Evolutionary conservation across 805 yeast species (phyloP), one percentile per base, ranked within the genome.

Genomic region (Cyberlindnera maritima): DNA sequence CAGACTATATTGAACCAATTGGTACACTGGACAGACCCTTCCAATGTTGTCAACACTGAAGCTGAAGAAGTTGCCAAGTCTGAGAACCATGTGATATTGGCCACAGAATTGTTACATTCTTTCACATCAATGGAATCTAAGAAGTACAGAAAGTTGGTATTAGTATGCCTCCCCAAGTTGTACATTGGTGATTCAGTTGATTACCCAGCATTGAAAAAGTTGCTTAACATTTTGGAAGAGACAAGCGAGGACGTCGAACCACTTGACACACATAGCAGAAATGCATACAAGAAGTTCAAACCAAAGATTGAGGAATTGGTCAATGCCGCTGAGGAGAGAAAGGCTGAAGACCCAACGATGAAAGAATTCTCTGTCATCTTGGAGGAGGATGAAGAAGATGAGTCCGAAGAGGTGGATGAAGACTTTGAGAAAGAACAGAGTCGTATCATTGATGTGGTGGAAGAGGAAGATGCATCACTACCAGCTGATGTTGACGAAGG

Each of bases 1-100:
- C 67, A 74, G 12, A 69, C 70, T 10, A 77, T 86, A 2, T 66
- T 85, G 28, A 89, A 83, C 53, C 96, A 88, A 57, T 65, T 92
- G 39, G 70, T 85, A 20, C 80, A 81, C 58, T 88, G 97, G 96
- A 85, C 96, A 17, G 92, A 89, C 61, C 96, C 96, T 6, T 67
- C 69, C 37, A 78, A 81, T 52, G 66, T 83, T 9, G 88, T 81
- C 3, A 75, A 77, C 48, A 65, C 69, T 36, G 55, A 70, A 1
- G 70, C 70, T 6, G 77, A 68, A 2, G 75, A 68, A 2, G 64
- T 72, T 3, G 59, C 59, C 4, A 57, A 57, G n/a, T 76, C 79
- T 35, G 62, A 74, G 11, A 66, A 79, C 6, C 94, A 86, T 52
- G 61, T 82, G 3, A 73, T 71, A 54, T 78, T 84, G 51, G 78